Base-by-base conservation (phyloP, 345 rosid genomes). In the Sisymbrium altissimum region DNA sequence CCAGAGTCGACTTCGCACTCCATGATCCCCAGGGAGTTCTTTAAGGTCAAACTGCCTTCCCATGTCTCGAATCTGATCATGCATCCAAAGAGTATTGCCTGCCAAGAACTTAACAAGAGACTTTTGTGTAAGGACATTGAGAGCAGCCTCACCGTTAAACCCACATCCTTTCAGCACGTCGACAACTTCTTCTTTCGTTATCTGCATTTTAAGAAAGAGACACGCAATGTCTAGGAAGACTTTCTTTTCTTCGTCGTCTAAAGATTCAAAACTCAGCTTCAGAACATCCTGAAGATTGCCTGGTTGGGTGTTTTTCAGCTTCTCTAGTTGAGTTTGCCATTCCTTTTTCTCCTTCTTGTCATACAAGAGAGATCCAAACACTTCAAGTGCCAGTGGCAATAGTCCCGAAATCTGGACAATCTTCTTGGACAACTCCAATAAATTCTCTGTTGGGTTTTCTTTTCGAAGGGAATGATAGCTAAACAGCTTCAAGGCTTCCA, bases 11-110 rank as follows among this genome's bases (percentile, higher is more conserved):
- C 89, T 92, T 4, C 83, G 81, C 80, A 53, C 70, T 54, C 84
- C 72, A 29, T 84, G 84, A 67, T 80, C 76, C 0, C 0, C 21
- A 5, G 14, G 33, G 39, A 2, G 61, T 72, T 35, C 62, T 56
- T 43, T 35, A 7, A 11, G 74, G 38, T 75, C 88, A 12, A 89
- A 83, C 68, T 87, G 83, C 66, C 86, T 83, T 64, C 88, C 98
- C 98, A 92, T 92, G 66, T 92, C 94, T 44, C 79, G 80, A 27
- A 92, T 76, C 61, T 83, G 92, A 80, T 92, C 96, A 70, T 92
- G 98, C 88, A 87, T 85, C 90, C 89, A 83, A 25, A 92, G 58
- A 32, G 50, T 50, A 25, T 45, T 4, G 9, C 72, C 66, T 36
- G 36, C 59, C 5, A 36, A 2, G 17, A 86, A 62, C 75, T 83